phyloP scores from a whole-genome alignment of 2,329 filamentous ascomycete genomes.

The Ambrosiella xylebori region DNA sequence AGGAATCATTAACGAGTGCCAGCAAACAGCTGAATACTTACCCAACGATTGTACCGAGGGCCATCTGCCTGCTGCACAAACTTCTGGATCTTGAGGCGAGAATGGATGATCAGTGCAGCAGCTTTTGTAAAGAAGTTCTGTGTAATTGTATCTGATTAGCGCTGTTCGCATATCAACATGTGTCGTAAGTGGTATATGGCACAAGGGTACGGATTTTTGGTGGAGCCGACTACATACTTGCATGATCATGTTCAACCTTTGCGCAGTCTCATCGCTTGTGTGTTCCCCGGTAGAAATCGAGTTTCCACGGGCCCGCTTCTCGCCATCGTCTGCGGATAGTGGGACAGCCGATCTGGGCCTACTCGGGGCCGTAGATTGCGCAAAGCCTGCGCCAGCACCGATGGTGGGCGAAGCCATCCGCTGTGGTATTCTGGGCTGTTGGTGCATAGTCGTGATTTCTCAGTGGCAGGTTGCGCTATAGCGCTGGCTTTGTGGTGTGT shows the following conservation, averaged over 20 bases:
- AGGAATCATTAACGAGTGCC: neutral
- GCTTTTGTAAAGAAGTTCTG: constrained; percentile 88
- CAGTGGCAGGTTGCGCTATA: constrained; percentile 5
- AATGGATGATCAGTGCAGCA: constrained; percentile 66
- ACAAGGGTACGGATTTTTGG: neutral
- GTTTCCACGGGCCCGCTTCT: constrained; percentile 5
- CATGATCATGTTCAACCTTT: constrained; percentile 83
- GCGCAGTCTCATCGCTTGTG: constrained; percentile 42
- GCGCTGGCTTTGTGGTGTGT: neutral
- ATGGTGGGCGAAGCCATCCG: constrained; percentile 57
- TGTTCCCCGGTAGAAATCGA: constrained; percentile 39
- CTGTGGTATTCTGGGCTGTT: constrained; percentile 63
- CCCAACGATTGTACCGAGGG: constrained; percentile 70
- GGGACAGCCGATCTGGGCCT: constrained; percentile 5
- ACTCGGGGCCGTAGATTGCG: constrained; percentile 1
- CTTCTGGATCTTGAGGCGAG: constrained; percentile 50
- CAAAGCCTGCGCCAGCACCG: constrained; percentile 20
- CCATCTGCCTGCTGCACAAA: constrained; percentile 26
- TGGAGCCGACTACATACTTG: constrained; percentile 40
- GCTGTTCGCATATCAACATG: neutral
- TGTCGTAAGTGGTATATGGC: neutral
- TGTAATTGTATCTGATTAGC: constrained; percentile 3
- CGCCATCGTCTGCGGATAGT: neutral
- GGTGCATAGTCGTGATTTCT: constrained; percentile 49
- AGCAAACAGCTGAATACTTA: constrained; percentile 27